Conservation (phyloP, 768 basidiomycete species). For the Nevesoporus exiguus region DNA sequence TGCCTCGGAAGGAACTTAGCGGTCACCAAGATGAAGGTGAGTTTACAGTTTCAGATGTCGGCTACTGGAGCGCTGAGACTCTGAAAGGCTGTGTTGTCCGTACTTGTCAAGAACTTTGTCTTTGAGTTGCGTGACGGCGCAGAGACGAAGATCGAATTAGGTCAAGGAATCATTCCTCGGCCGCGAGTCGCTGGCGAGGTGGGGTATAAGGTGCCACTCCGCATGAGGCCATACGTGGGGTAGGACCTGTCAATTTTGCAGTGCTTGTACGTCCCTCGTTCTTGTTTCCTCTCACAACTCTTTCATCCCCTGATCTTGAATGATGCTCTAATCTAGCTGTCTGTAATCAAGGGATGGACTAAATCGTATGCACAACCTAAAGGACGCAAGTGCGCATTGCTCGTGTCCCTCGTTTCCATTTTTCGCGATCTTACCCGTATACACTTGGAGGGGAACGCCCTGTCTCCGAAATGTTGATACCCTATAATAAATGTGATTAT, state of each 20-base stretch:
- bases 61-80: neutral
- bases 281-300: too few relatives aligned
- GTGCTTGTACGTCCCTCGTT: too few relatives aligned
- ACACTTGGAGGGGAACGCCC: too few relatives aligned
- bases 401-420: too few relatives aligned
- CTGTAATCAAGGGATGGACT: too few relatives aligned
- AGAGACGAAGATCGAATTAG: constrained; percentile 14
- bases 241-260: neutral
- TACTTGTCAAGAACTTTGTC: constrained; percentile 14
- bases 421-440: too few relatives aligned
- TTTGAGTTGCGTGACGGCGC: constrained; percentile 36
- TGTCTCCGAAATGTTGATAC: too few relatives aligned
- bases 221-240: neutral
- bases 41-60: neutral
- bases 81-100: constrained; percentile 39
- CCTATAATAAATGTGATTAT: too few relatives aligned
- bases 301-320: too few relatives aligned
- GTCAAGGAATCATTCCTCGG: constrained; percentile 10
- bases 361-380: too few relatives aligned
- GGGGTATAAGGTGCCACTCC: constrained; percentile 23
- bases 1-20: constrained; percentile 53
- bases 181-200: constrained; percentile 8
- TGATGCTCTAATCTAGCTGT: too few relatives aligned
- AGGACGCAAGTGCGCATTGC: too few relatives aligned
- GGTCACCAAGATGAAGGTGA: constrained; percentile 33